Evolutionary conservation across 345 rosid species (phyloP).

Genomic region (Pistacia integerrima): DNA sequence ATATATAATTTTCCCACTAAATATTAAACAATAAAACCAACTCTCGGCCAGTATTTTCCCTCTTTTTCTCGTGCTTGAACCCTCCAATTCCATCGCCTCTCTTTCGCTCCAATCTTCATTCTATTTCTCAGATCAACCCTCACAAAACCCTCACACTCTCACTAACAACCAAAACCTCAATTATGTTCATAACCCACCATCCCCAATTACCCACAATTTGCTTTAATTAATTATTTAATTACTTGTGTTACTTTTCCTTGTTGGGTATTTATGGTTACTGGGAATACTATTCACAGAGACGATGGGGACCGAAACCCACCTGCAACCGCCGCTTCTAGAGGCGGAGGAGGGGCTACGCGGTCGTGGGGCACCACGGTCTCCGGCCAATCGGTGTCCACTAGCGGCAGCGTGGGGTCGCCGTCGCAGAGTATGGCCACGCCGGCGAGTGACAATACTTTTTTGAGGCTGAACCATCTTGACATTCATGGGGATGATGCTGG

Average conservation of each 20-base stretch:
- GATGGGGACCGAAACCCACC: constrained; percentile 52
- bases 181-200: constrained; percentile 3
- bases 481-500: constrained; percentile 94
- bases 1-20: neutral
- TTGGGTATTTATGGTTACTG: constrained; percentile 44
- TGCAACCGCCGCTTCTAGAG: constrained; percentile 32
- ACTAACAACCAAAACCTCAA: neutral
- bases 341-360: constrained; percentile 56
- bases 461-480: constrained; percentile 72
- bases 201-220: neutral
- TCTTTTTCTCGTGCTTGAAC: constrained; percentile 9
- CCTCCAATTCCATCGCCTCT: neutral
- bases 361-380: constrained; percentile 85
- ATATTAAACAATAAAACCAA: no score
- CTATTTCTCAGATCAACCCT: constrained; percentile 2
- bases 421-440: constrained; percentile 79
- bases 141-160: neutral
- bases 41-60: constrained; percentile 10
- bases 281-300: constrained; percentile 49
- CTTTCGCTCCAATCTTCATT: neutral
- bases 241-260: constrained; percentile 14
- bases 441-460: constrained; percentile 64
- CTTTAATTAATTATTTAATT: neutral
- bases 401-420: constrained; percentile 94
- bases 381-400: constrained; percentile 85